phyloP scores from a whole-genome alignment of 306 rosid species.

The Pyrus pyrifolia region DNA sequence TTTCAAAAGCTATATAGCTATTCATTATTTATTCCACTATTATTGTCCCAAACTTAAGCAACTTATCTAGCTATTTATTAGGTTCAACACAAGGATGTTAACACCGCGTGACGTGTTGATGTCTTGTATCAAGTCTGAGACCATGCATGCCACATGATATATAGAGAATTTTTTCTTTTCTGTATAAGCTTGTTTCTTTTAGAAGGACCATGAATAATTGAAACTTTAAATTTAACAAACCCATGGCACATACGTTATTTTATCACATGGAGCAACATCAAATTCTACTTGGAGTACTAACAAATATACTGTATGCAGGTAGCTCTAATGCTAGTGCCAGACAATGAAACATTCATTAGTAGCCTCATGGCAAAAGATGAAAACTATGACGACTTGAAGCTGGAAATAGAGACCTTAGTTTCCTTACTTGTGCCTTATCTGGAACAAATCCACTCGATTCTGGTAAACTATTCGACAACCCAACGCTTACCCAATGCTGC shows the following conservation, averaged over 20 bases:
- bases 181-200: background rate
- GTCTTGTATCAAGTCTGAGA: background rate
- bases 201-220: background rate
- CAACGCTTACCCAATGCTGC: background rate
- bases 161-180: no score
- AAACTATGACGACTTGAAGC: constrained; percentile 41
- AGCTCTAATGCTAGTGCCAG: constrained; percentile 73
- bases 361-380: constrained; percentile 58
- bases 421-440: constrained; percentile 58
- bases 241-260: no score
- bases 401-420: constrained; percentile 53
- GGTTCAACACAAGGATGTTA: background rate
- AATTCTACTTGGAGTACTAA: constrained; percentile 1
- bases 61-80: no score
- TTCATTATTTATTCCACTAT: no score
- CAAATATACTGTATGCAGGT: constrained; percentile 42
- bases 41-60: no score
- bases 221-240: no score
- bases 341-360: constrained; percentile 42
- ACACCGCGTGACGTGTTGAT: background rate
- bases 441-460: constrained; percentile 57
- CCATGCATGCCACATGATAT: no score
- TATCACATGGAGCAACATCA: background rate
- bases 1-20: no score
- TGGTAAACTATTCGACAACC: constrained; percentile 30